phyloP scores from a whole-genome alignment of 2,329 filamentous ascomycete species.

The Sclerotinia subarctica region DNA sequence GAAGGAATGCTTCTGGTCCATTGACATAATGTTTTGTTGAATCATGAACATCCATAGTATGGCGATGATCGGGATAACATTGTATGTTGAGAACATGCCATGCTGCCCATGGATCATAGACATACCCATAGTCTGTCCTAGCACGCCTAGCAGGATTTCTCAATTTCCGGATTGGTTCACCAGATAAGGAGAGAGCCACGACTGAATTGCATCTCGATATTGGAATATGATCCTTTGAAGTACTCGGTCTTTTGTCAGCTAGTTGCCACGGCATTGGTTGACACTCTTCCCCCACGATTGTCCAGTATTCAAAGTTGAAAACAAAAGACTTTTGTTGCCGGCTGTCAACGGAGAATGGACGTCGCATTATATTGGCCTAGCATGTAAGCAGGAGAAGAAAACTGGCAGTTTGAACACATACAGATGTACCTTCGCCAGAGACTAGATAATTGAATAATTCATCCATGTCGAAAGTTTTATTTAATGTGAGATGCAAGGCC shows the following conservation, averaged over 20 bases:
- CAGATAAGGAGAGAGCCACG: constrained; percentile 55
- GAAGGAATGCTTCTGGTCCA: constrained; percentile 59
- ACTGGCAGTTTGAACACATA: constrained; percentile 38
- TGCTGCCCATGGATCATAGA: constrained; percentile 57
- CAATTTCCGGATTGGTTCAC: constrained; percentile 49
- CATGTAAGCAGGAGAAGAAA: constrained; percentile 2
- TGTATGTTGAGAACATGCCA: constrained; percentile 60
- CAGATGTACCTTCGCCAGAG: constrained; percentile 46
- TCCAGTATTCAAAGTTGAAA: constrained; percentile 65
- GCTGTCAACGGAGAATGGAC: constrained; percentile 37
- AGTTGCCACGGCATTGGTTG: constrained; percentile 59
- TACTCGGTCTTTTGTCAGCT: constrained; percentile 44
- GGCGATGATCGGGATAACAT: constrained; percentile 57
- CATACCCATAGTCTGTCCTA: constrained; percentile 47
- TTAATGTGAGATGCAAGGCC: constrained; percentile 56
- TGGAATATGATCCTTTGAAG: constrained; percentile 51
- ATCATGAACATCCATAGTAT: constrained; percentile 54
- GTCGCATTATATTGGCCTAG: constrained; percentile 25
- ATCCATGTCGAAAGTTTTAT: constrained; percentile 58
- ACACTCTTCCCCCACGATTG: constrained; percentile 54
- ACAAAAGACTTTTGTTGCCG: constrained; percentile 56
- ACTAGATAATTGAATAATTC: constrained; percentile 56
- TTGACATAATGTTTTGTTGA: constrained; percentile 54
- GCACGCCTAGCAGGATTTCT: constrained; percentile 49
- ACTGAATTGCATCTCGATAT: constrained; percentile 58